Evolutionary conservation across 169 alveolate species (phyloP).

Genomic region (Besnoitia besnoiti): DNA sequence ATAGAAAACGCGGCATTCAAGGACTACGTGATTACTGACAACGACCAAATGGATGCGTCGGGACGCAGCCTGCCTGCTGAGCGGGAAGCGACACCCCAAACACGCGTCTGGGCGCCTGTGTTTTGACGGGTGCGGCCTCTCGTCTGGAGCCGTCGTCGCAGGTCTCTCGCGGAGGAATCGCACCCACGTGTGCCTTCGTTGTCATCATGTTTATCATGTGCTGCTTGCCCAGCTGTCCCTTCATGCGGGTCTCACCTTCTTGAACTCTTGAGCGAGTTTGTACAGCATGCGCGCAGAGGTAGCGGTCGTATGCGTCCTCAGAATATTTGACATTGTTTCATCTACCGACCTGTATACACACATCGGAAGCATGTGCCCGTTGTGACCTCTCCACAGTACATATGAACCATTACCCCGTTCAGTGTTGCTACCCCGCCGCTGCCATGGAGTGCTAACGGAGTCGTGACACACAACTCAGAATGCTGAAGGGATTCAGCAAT

Average conservation of each 20-base stretch:
- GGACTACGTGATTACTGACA: no score
- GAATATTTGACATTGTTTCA: constrained; percentile 78
- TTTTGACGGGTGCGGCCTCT: not conserved
- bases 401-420: not conserved
- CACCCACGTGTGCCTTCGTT: not conserved
- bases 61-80: not conserved
- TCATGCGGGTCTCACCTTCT: constrained; percentile 68
- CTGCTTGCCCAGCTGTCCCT: not conserved
- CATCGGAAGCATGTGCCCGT: no score
- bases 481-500: no score
- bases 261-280: constrained; percentile 91
- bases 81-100: not conserved
- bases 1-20: no score
- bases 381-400: not conserved
- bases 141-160: not conserved
- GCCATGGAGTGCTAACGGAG: no score
- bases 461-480: no score
- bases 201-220: not conserved
- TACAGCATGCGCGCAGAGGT: constrained; percentile 94
- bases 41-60: not conserved
- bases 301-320: constrained; percentile 99
- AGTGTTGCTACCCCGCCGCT: not conserved
- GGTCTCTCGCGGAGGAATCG: not conserved
- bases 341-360: constrained; percentile 60
- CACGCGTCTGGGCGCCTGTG: not conserved